Evolutionary conservation across 176 grass and related monocot genomes (phyloP), one percentile per base, ranked within the genome.

Genomic region (Lolium multiflorum): DNA sequence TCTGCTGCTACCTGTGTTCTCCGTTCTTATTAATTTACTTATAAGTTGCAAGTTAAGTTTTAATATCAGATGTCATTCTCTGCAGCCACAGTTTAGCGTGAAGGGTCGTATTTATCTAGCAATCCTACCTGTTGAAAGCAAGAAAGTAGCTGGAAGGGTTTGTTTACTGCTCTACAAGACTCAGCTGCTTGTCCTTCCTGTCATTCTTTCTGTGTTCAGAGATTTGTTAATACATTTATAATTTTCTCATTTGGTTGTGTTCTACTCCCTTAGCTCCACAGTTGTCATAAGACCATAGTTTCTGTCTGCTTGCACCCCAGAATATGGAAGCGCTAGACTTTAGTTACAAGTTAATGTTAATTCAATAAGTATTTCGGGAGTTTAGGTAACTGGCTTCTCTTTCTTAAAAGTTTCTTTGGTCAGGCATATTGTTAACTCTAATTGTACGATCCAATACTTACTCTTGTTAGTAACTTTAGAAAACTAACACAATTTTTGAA

Each of bases 101-200:
- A 96, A 94, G 86, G 93, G 20, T 5, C 92, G 93, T 31, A 89
- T 98, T 74, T 98, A 98, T 81, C 97, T 94, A 35, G 97, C 97
- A 55, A 98, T 98, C 76, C 82, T 94, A 46, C 93, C 94, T 6
- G 90, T 89, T n/a, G 79, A 92, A 44, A 90, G 31, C 84, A 96
- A 96, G 71, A 85, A 77, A 81, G 88, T 98, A 67, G 79, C 54
- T 20, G 97, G 96, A 66, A 92, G 68, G 97, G 97, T 96, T 48
- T 82, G 85, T 86, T 82, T 11, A 82, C 65, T 66, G 38, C 72
- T 77, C 6, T 14, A 62, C 9, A 54, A 3, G 0, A n/a, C 58
- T 70, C 38, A 3, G 50, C 28, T 44, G 13, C 2, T 47, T 74
- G 24, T 14, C 31, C 16, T 83, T 50, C 51, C 14, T 74, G 3